These are phyloP conservation scores for Paraurostyla sp. DNA, from an alignment of 73 alveolate species.

Conservation along the genomic window DNA sequence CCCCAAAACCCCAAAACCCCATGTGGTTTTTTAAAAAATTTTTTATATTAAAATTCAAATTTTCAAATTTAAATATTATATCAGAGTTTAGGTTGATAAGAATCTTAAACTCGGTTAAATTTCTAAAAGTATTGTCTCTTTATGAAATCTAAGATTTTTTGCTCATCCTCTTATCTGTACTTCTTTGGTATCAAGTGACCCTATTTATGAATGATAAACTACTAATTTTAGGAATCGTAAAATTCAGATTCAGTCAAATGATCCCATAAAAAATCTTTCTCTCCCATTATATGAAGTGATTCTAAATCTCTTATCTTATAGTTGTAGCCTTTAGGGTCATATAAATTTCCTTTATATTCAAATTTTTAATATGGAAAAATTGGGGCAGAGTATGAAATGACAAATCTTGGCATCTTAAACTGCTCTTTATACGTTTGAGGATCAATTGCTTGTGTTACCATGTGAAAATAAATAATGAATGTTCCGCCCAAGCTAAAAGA, in stretches of 20 bases:
- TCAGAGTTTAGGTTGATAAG: background rate
- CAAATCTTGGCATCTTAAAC: conserved; percentile 5
- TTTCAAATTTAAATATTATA: too few relatives aligned
- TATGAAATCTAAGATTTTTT: background rate
- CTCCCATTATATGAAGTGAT: conserved; percentile 10
- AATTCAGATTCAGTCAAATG: background rate
- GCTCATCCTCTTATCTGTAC: background rate
- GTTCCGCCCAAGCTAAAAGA: conserved; percentile 1
- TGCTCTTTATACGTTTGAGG: background rate
- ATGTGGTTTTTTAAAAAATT: too few relatives aligned
- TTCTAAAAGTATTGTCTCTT: background rate
- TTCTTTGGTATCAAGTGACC: conserved; percentile 46
- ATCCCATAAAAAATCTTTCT: background rate
- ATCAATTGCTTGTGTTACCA: conserved; percentile 4
- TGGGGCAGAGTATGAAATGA: conserved; percentile 30
- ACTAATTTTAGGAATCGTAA: background rate
- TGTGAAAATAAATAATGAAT: background rate
- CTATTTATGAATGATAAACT: background rate
- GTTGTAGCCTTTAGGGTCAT: background rate
- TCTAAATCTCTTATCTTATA: background rate
- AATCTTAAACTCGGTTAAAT: conserved; percentile 12
- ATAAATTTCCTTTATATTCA: background rate
- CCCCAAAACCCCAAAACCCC: too few relatives aligned
- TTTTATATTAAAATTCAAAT: too few relatives aligned
- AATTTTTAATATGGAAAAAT: background rate